phyloP scores from a whole-genome alignment of 176 grass and related monocot species.

The Musa beccarii region DNA sequence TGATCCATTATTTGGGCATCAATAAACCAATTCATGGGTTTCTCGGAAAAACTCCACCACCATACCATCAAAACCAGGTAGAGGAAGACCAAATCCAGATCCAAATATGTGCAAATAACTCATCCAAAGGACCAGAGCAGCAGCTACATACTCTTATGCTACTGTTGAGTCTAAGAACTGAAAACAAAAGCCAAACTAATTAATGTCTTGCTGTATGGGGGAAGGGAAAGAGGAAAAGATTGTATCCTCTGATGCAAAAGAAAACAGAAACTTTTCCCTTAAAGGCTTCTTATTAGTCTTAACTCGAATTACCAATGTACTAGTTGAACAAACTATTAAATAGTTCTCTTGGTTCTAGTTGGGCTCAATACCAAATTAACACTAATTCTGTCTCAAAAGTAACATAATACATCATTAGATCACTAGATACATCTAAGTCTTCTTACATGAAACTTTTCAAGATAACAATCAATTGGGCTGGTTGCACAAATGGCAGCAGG shows the following conservation, averaged over 20 bases:
- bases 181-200: slow-evolving; percentile 10
- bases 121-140: not conserved
- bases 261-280: too few relatives aligned
- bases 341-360: too few relatives aligned
- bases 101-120: slow-evolving; percentile 10
- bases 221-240: not conserved
- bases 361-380: too few relatives aligned
- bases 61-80: slow-evolving; percentile 20
- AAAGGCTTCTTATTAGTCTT: too few relatives aligned
- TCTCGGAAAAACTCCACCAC: not conserved
- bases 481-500: too few relatives aligned
- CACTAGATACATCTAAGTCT: too few relatives aligned
- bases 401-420: too few relatives aligned
- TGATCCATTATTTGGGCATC: slow-evolving; percentile 38
- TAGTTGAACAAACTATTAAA: too few relatives aligned
- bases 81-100: slow-evolving; percentile 6
- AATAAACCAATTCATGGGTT: slow-evolving; percentile 46
- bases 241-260: slow-evolving; percentile 8
- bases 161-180: not conserved
- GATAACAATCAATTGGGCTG: too few relatives aligned
- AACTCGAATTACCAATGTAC: too few relatives aligned
- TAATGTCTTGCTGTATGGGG: not conserved
- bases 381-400: too few relatives aligned
- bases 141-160: slow-evolving; percentile 8
- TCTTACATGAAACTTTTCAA: too few relatives aligned